Percentiles rank a stretch among this genome's conserved stretches.
Evolutionary conservation across 2,329 filamentous ascomycete species (phyloP).

Genomic region (Onygenales sp.): DNA sequence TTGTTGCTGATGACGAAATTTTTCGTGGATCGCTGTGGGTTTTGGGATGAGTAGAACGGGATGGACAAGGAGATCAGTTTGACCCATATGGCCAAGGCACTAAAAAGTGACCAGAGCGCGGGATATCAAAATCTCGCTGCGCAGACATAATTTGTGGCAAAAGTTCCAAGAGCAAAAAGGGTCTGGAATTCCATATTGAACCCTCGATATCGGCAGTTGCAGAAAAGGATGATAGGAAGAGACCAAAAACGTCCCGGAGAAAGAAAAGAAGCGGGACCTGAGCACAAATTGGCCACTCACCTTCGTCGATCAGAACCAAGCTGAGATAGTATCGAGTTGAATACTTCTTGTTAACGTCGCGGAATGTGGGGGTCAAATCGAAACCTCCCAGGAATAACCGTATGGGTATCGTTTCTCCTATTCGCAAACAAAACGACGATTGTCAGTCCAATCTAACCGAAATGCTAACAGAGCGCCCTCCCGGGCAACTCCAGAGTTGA

Average conservation of each 20-base stretch:
- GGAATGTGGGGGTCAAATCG: constrained; percentile 94
- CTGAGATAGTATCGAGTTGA: constrained; percentile 97
- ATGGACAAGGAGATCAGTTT: background rate
- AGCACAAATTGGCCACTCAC: constrained; percentile 37
- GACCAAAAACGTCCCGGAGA: constrained; percentile 6
- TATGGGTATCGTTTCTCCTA: constrained; percentile 86
- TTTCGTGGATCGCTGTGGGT: background rate
- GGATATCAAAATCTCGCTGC: background rate
- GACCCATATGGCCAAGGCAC: background rate
- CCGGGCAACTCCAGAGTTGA: background rate
- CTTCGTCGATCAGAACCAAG: constrained; percentile 90
- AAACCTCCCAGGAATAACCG: constrained; percentile 94
- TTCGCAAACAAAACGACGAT: background rate
- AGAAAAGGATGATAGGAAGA: background rate
- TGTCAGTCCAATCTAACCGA: background rate
- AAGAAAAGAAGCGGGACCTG: constrained; percentile 4
- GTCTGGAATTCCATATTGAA: background rate
- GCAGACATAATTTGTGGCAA: background rate
- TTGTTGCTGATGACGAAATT: background rate
- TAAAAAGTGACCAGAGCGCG: background rate
- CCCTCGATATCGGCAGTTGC: background rate
- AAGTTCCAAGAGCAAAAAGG: background rate
- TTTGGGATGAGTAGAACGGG: background rate
- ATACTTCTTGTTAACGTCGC: constrained; percentile 99
- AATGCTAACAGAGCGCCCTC: background rate